Conservation (phyloP, 352 stramenopile genomes). For the Globisporangium mamillatum region DNA sequence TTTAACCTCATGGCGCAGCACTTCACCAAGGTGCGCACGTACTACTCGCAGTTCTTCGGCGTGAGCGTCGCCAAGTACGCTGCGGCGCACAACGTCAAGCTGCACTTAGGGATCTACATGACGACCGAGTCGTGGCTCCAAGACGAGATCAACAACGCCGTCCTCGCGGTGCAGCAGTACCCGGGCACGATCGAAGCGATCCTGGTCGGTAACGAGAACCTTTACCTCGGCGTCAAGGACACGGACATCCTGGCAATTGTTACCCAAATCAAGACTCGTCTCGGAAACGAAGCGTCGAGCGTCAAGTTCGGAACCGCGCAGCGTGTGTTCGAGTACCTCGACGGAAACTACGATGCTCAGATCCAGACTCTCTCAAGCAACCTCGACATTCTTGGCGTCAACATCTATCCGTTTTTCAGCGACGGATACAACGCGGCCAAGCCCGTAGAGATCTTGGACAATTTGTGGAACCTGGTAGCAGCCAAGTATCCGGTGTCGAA, state of each 20-base stretch:
- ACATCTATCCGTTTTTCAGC: no score
- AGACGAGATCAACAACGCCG: slow-evolving; percentile 24
- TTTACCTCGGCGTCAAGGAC: slow-evolving; percentile 15
- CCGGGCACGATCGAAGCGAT: slow-evolving; percentile 28
- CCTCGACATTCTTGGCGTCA: no score
- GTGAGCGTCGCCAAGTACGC: slow-evolving; percentile 26
- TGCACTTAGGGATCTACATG: slow-evolving; percentile 35
- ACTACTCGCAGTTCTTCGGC: slow-evolving; percentile 34
- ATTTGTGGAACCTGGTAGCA: no score
- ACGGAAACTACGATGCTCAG: no score
- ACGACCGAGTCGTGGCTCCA: slow-evolving; percentile 26
- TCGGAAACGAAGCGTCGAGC: no score
- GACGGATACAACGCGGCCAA: no score
- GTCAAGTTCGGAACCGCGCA: no score
- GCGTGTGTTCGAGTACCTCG: no score
- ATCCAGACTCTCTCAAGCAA: no score
- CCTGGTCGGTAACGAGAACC: slow-evolving; percentile 36
- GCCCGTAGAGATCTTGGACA: no score
- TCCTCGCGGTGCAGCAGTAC: slow-evolving; percentile 22
- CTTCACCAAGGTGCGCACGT: slow-evolving; percentile 32
- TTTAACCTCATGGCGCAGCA: slow-evolving; percentile 25
- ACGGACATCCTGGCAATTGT: slow-evolving; percentile 16
- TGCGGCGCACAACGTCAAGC: slow-evolving; percentile 22
- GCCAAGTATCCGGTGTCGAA: slow-evolving; percentile 21
- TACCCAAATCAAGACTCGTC: no score